Conservation (phyloP, 768 basidiomycete species). For the Coprinellus micaceus region DNA sequence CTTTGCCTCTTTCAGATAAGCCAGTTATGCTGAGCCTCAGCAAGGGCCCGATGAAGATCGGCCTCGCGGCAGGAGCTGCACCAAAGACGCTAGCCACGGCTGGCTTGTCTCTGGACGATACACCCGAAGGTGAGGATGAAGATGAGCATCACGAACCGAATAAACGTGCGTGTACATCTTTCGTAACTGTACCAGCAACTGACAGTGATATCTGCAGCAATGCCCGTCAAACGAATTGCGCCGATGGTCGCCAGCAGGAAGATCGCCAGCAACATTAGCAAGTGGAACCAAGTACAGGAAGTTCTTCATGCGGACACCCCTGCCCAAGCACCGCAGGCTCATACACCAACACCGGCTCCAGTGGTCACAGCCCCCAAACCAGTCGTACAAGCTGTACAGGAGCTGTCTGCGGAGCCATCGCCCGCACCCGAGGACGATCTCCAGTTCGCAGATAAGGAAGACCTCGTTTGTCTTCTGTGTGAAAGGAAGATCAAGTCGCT, state of each 20-base stretch:
- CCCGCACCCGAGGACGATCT: slow-evolving; percentile 58
- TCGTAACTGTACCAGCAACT: background rate
- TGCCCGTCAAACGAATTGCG: slow-evolving; percentile 65
- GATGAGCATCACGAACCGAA: slow-evolving; percentile 38
- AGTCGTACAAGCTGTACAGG: background rate
- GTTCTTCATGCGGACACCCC: slow-evolving; percentile 45
- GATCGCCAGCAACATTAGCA: slow-evolving; percentile 88
- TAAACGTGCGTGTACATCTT: slow-evolving; percentile 43
- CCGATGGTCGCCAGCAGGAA: slow-evolving; percentile 84
- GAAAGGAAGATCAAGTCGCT: slow-evolving; percentile 87
- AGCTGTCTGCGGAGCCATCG: slow-evolving; percentile 25
- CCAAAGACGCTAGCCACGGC: slow-evolving; percentile 35
- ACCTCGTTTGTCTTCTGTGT: slow-evolving; percentile 85
- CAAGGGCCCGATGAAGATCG: slow-evolving; percentile 42
- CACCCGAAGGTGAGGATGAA: slow-evolving; percentile 39
- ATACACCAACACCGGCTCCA: slow-evolving; percentile 1
- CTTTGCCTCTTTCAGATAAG: slow-evolving; percentile 72
- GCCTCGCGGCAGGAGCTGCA: slow-evolving; percentile 14
- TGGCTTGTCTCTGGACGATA: slow-evolving; percentile 68
- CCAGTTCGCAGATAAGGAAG: slow-evolving; percentile 75
- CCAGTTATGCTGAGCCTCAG: slow-evolving; percentile 77
- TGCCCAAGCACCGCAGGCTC: slow-evolving; percentile 1
- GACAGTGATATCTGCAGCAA: slow-evolving; percentile 17
- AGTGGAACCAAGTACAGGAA: slow-evolving; percentile 96
- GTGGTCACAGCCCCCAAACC: background rate